phyloP scores from a whole-genome alignment of 306 rosid species.

The apple (Malus domestica) region DNA sequence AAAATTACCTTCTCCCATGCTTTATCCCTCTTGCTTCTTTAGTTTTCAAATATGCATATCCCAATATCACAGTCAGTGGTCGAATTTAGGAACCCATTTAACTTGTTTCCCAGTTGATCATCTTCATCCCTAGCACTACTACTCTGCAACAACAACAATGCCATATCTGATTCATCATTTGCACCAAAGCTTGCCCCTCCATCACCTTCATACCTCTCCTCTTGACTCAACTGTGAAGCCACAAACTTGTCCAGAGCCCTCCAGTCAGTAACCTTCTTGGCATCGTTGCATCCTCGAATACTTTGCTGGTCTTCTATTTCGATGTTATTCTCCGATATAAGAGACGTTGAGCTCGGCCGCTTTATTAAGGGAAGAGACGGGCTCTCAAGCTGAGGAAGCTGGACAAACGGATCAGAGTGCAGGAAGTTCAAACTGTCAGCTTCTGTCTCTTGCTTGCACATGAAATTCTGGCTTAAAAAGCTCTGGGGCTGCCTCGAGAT shows the following conservation, averaged over 20 bases:
- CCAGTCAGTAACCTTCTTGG: constrained; percentile 73
- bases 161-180: constrained; percentile 29
- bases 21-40: constrained; percentile 3
- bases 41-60: constrained; percentile 87
- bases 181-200: constrained; percentile 48
- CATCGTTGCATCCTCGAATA: constrained; percentile 6
- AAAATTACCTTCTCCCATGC: neutral
- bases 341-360: constrained; percentile 44
- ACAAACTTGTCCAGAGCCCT: constrained; percentile 92
- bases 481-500: constrained; percentile 44
- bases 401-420: constrained; percentile 41
- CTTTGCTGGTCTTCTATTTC: constrained; percentile 30
- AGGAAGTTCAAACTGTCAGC: constrained; percentile 40
- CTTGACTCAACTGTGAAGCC: constrained; percentile 87
- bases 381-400: constrained; percentile 73
- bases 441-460: constrained; percentile 81
- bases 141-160: constrained; percentile 48
- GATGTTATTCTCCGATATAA: constrained; percentile 31
- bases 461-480: constrained; percentile 27
- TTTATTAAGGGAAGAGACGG: constrained; percentile 60
- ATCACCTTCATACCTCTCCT: constrained; percentile 34
- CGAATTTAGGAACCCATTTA: constrained; percentile 54
- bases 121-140: constrained; percentile 31
- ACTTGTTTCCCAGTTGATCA: constrained; percentile 26
- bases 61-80: constrained; percentile 75